Conservation (phyloP, 2,329 filamentous ascomycete species). For the Aquanectria penicillioides region DNA sequence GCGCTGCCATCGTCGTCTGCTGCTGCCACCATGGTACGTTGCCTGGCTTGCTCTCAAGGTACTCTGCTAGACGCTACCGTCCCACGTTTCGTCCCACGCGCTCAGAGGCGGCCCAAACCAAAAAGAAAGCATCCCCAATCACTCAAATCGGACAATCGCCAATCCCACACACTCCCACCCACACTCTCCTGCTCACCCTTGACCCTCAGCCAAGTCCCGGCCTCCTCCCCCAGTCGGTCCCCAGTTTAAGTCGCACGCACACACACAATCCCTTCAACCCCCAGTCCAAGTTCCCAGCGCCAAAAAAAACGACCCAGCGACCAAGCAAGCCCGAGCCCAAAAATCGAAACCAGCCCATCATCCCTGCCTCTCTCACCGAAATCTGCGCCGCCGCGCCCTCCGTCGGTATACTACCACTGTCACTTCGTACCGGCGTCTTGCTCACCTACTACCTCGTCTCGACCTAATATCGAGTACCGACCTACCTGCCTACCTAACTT, state of each 20-base stretch:
- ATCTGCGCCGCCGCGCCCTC: slow-evolving; percentile 25
- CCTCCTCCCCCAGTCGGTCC: slow-evolving; percentile 8
- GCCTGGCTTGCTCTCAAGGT: too few relatives aligned
- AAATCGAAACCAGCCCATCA: slow-evolving; percentile 39
- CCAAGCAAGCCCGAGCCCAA: slow-evolving; percentile 26
- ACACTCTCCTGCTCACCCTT: not conserved
- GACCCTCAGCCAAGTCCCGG: slow-evolving; percentile 13
- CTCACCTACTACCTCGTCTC: slow-evolving; percentile 12
- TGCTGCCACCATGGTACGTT: too few relatives aligned
- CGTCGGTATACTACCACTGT: slow-evolving; percentile 22
- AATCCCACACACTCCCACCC: slow-evolving; percentile 20
- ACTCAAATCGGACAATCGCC: slow-evolving; percentile 4
- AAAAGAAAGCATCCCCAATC: slow-evolving; percentile 9
- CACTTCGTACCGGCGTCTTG: slow-evolving; percentile 20
- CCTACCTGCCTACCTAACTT: too few relatives aligned
- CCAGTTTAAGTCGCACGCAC: slow-evolving; percentile 18
- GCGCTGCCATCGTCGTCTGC: slow-evolving; percentile 1
- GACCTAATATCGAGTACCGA: slow-evolving; percentile 9
- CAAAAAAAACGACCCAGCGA: slow-evolving; percentile 11
- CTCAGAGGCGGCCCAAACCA: slow-evolving; percentile 6
- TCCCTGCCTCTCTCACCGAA: slow-evolving; percentile 42
- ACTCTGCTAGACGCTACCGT: not conserved
- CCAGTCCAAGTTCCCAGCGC: slow-evolving; percentile 10
- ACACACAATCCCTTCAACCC: slow-evolving; percentile 17
- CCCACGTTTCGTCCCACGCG: slow-evolving; percentile 24